phyloP scores from a whole-genome alignment of 805 yeast species.

The Metschnikowia aberdeeniae region DNA sequence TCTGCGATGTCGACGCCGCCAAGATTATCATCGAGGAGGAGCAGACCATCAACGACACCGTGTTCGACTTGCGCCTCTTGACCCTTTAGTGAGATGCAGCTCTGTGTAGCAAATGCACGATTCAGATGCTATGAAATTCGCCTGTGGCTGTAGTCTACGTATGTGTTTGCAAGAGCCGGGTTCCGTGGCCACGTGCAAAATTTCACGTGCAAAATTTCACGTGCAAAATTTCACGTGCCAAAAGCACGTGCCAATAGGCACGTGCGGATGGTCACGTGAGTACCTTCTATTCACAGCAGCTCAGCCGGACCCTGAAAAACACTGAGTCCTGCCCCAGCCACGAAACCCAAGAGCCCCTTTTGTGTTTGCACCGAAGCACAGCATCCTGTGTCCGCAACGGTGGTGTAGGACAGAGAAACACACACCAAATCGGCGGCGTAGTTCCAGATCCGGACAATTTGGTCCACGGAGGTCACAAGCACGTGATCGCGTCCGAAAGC shows the following conservation, averaged over 20 bases:
- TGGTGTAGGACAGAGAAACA: conserved; percentile 53
- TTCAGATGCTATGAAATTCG: no score
- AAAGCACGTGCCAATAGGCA: no score
- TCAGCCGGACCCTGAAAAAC: conserved; percentile 19
- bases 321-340: conserved; percentile 86
- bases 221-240: no score
- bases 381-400: conserved; percentile 90
- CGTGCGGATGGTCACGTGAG: no score
- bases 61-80: conserved; percentile 73
- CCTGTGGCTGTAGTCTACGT: no score
- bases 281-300: neutral
- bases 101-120: no score
- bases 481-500: conserved; percentile 21
- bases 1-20: conserved; percentile 38
- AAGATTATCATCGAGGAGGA: conserved; percentile 74
- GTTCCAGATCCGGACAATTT: conserved; percentile 65
- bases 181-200: no score
- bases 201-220: no score
- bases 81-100: conserved; percentile 39
- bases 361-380: conserved; percentile 37
- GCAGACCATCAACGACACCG: conserved; percentile 69
- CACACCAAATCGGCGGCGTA: conserved; percentile 23
- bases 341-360: conserved; percentile 33
- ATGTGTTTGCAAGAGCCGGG: no score
- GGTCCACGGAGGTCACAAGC: conserved; percentile 79